Evolutionary conservation across 257 asterid species (phyloP).

Genomic region (Capsicum rhomboideum): DNA sequence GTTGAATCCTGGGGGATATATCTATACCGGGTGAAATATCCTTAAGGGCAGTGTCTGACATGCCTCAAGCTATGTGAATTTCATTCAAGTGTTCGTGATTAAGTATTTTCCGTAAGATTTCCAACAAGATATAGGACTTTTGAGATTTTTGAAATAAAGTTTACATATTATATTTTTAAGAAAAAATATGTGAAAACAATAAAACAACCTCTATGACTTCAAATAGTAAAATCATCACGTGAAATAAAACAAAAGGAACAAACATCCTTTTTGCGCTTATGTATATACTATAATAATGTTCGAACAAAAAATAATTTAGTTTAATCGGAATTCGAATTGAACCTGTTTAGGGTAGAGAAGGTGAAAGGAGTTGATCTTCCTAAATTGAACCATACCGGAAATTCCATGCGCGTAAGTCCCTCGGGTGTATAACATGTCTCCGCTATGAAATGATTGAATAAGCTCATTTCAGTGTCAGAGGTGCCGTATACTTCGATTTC

Average conservation of each 20-base stretch:
- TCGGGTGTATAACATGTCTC: constrained; percentile 29
- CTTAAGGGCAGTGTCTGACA: too few species aligned
- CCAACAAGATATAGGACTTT: background rate
- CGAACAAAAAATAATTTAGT: background rate
- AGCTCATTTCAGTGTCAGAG: constrained; percentile 41
- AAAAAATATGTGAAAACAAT: background rate
- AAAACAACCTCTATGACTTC: background rate
- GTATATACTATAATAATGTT: background rate
- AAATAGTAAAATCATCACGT: too few species aligned
- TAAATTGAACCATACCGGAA: constrained; percentile 11
- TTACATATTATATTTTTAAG: background rate
- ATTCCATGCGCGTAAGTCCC: background rate
- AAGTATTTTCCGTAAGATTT: too few species aligned
- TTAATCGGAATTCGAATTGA: too few species aligned
- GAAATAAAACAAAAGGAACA: too few species aligned
- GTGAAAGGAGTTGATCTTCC: constrained; percentile 21
- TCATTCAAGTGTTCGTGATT: too few species aligned
- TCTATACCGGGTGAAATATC: too few species aligned
- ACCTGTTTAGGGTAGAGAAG: constrained; percentile 43
- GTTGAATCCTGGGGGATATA: too few species aligned
- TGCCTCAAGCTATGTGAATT: too few species aligned
- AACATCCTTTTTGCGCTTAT: too few species aligned
- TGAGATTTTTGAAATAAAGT: background rate
- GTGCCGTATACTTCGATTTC: constrained; percentile 20
- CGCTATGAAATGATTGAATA: constrained; percentile 38